Base-by-base conservation (phyloP, 805 yeast species). In the Suhomyces emberorum region DNA sequence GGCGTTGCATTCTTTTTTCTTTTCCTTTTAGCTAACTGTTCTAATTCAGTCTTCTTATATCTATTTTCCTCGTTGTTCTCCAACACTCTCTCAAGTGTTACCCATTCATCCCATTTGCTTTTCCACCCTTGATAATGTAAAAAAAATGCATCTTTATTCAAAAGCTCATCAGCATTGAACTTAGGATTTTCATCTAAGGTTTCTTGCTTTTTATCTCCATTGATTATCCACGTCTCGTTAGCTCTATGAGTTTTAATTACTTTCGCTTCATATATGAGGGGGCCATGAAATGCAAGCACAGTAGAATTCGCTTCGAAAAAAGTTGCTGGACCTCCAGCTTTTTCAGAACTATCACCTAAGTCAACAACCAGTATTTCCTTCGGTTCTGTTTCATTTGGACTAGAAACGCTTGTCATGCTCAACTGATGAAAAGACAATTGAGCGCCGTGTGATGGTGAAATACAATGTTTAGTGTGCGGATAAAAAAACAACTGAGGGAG, bases 51-150 rank as follows among this genome's bases (percentile, higher is more conserved):
- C 57, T 82, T 86, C 34, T 77, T 61, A 32, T 71, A 64, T 35
- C 83, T 48, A 51, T 84, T 88, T 45, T 83, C 95, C 20, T 77
- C 81, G 33, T 74, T 83, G 52, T 69, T 70, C 44, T 78, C 82
- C 51, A 86, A 65, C 4, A 91, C 73, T 23, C 98, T 64, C 26
- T 77, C 80, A 6, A 61, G 59, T 1, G 76, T 73, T 1, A 91
- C 91, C 98, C 98, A 91, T 59, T 91, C 98, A 55, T 91, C 98
- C 96, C 96, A 91, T 40, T 88, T 80, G 12, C 81, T 61, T 52
- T 89, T 91, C 98, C 98, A 91, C 3, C 98, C 98, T 48, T 82
- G 83, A 60, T 91, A 91, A 54, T 93, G 98, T 12, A 91, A 77
- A 47, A 69, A 80, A 59, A 79, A 89, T 20, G 79, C 53, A 30